phyloP scores from a whole-genome alignment of 208 protist species.

The Crithidia thermophila region DNA sequence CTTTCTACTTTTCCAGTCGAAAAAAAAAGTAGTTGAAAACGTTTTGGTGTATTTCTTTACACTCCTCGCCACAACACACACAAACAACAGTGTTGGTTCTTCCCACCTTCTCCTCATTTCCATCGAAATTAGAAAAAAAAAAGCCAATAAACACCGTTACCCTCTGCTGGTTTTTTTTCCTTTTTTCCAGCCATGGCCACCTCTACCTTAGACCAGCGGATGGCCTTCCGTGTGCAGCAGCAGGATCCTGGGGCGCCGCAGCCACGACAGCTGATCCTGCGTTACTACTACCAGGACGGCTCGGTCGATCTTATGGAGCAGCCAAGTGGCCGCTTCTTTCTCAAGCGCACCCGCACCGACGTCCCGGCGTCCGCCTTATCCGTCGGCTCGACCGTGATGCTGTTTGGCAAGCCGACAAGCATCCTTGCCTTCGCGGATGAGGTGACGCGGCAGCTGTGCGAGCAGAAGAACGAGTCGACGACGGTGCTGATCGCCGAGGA shows the following conservation, averaged over 20 bases:
- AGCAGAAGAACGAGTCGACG: slow-evolving; percentile 66
- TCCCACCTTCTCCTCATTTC: not conserved
- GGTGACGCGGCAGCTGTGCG: slow-evolving; percentile 80
- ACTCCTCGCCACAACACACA: too few relatives aligned
- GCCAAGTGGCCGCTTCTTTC: slow-evolving; percentile 53
- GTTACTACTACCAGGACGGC: slow-evolving; percentile 76
- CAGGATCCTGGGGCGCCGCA: slow-evolving; percentile 62
- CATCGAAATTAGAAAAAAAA: not conserved
- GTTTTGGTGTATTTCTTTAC: too few relatives aligned
- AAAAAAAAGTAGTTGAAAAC: too few relatives aligned
- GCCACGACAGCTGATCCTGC: slow-evolving; percentile 56
- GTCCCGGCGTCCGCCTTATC: slow-evolving; percentile 58
- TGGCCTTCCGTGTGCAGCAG: slow-evolving; percentile 80
- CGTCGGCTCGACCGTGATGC: slow-evolving; percentile 59
- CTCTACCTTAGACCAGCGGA: slow-evolving; percentile 74
- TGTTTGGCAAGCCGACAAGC: slow-evolving; percentile 64
- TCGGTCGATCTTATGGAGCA: slow-evolving; percentile 78
- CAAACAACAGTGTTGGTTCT: too few relatives aligned
- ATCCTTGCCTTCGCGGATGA: slow-evolving; percentile 80
- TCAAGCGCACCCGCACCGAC: slow-evolving; percentile 59
- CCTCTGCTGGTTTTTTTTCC: not conserved
- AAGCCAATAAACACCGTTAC: not conserved
- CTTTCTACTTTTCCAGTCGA: too few relatives aligned
- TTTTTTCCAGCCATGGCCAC: slow-evolving; percentile 47
- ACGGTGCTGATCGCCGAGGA: slow-evolving; percentile 65